These are phyloP conservation scores for Gossypium longicalyx DNA, from an alignment of 345 rosid genomes.

Conservation along the genomic window DNA sequence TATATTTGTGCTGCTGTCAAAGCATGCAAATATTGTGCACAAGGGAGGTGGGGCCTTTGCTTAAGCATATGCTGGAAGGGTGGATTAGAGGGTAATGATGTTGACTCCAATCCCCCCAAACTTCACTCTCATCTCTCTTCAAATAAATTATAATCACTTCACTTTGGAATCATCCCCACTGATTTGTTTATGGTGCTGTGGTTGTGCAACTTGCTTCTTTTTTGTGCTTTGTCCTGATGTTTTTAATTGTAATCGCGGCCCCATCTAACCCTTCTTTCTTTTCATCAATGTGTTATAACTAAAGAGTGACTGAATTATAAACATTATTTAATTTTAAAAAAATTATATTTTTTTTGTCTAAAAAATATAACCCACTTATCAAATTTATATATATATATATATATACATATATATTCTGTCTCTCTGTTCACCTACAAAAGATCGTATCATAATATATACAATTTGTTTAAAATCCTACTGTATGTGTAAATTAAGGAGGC, in stretches of 20 bases:
- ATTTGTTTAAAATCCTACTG: too few relatives aligned
- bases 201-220: too few relatives aligned
- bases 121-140: too few relatives aligned
- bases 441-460: not conserved
- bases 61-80: constrained; percentile 8
- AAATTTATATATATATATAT: too few relatives aligned
- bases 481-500: not conserved
- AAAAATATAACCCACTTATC: too few relatives aligned
- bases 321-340: too few relatives aligned
- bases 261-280: too few relatives aligned
- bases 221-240: not conserved
- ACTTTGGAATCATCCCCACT: not conserved
- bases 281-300: too few relatives aligned
- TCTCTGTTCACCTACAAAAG: not conserved
- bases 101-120: not conserved
- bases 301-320: too few relatives aligned
- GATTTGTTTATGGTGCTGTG: not conserved
- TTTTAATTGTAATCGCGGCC: not conserved
- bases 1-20: not conserved
- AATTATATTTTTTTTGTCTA: too few relatives aligned
- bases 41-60: constrained; percentile 20
- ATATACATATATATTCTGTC: too few relatives aligned
- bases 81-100: constrained; percentile 16
- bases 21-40: constrained; percentile 22
- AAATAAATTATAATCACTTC: not conserved